These are phyloP conservation scores for Geranium rotundifolium DNA, from an alignment of 345 rosid genomes.

Conservation along the genomic window DNA sequence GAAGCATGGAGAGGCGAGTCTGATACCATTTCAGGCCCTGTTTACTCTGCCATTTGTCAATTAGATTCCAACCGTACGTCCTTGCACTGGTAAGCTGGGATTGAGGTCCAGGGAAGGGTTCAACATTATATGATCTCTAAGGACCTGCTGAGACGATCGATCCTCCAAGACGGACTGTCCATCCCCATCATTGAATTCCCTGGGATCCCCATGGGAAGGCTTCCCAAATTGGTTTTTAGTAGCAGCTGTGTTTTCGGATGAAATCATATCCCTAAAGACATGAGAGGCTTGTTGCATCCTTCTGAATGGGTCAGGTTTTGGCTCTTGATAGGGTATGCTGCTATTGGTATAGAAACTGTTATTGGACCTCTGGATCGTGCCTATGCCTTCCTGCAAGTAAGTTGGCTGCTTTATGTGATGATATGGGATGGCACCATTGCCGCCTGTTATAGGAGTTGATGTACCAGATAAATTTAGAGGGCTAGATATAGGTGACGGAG, in stretches of 20 bases:
- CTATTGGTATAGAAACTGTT: constrained; percentile 19
- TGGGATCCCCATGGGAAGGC: constrained; percentile 16
- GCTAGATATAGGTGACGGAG: constrained; percentile 57
- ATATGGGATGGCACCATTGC: constrained; percentile 40
- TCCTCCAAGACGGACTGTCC: constrained; percentile 46
- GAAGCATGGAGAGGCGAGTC: constrained; percentile 8
- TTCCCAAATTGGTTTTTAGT: constrained; percentile 29
- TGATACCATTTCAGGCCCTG: constrained; percentile 11
- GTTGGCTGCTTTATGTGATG: constrained; percentile 27
- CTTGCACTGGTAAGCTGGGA: constrained; percentile 26
- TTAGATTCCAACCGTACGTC: constrained; percentile 25
- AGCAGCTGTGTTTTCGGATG: constrained; percentile 13
- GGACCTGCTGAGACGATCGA: constrained; percentile 41
- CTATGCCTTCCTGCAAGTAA: constrained; percentile 34
- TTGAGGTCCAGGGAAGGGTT: constrained; percentile 35
- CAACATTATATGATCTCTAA: constrained; percentile 32
- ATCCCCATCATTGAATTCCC: constrained; percentile 27
- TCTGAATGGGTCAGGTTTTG: constrained; percentile 30
- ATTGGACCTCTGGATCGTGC: constrained; percentile 18
- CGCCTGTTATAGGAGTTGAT: constrained; percentile 48
- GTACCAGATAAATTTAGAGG: constrained; percentile 47
- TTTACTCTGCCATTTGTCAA: constrained; percentile 1
- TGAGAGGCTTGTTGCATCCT: constrained; percentile 27
- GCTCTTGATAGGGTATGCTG: constrained; percentile 25
- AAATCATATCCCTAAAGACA: background rate